Evolutionary conservation across 2,329 filamentous ascomycete genomes (phyloP), one percentile per base, ranked within the genome.

Genomic region (Ophiostoma piceae): DNA sequence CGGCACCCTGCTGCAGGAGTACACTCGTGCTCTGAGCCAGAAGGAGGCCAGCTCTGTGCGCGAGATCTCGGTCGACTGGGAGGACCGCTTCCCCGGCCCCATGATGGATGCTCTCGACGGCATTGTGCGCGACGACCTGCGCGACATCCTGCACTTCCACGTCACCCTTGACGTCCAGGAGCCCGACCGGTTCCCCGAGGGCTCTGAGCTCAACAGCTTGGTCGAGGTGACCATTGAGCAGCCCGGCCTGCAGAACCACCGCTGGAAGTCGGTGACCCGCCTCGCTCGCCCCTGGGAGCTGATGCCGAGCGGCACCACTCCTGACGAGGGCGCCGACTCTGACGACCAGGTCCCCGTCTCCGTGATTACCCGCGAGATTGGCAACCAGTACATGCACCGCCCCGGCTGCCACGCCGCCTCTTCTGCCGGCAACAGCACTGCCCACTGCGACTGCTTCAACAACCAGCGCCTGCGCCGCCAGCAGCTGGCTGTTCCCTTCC

Each of bases 61-160:
- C 74, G 82, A 85, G 65, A 79, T 87, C 73, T 80, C 81, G 66
- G 77, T 82, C 64, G 81, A 85, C 70, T 89, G 87, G 87, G 83
- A 87, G 72, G 81, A 82, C 68, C 82, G 83, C 67, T 88, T 88
- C 70, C 85, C 87, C 0, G 73, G 73, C 9, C 82, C 83, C 68
- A 82, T 89, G 71, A 81, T 83, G 73, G 81, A 84, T 67, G 80
- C 82, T 47, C 74, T 89, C 3, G 80, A 84, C 68, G 77, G 81
- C 1, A 79, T 82, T 11, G 77, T 80, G 1, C 79, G 82, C 11
- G 82, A 85, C 41, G 81, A 86, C 73, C 80, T 82, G 29, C 83
- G 83, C 71, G 83, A 85, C 72, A 83, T 88, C 47, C 79, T 89
- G 72, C 86, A 89, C 78, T 86, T 89, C 80, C 86, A 88, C 72